Evolutionary conservation across 192 early-diverging fungal genomes (phyloP).

Genomic region (Coemansia sp.): DNA sequence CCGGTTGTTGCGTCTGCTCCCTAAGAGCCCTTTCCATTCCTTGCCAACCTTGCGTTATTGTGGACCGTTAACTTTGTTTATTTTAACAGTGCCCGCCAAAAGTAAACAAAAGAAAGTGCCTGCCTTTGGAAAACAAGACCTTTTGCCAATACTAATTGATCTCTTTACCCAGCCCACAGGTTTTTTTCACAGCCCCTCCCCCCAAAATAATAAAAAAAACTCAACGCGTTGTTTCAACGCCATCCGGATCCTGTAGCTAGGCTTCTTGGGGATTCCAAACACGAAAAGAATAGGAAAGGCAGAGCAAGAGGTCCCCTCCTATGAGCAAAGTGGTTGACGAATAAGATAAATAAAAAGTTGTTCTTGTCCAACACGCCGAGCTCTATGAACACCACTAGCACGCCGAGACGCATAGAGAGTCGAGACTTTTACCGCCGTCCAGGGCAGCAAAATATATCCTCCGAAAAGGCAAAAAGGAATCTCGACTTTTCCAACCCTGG

Average conservation of each 20-base stretch:
- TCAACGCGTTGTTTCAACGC: not conserved
- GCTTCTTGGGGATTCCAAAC: not conserved
- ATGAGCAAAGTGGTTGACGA: constrained; percentile 6
- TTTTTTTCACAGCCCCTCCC: not conserved
- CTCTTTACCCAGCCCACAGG: no score
- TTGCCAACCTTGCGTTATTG: not conserved
- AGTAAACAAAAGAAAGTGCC: not conserved
- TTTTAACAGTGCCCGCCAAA: not conserved
- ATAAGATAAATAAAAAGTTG: constrained; percentile 2
- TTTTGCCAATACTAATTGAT: not conserved
- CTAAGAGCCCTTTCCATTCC: not conserved
- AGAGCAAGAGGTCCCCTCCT: not conserved
- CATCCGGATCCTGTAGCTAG: not conserved
- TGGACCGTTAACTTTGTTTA: not conserved
- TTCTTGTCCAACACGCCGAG: not conserved
- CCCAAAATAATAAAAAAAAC: not conserved
- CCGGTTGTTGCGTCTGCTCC: no score
- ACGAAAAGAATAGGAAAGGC: not conserved
- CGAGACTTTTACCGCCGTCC: constrained; percentile 51
- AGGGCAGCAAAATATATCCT: constrained; percentile 42
- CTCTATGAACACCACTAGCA: constrained; percentile 36
- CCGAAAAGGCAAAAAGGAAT: constrained; percentile 37
- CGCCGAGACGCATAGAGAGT: constrained; percentile 38
- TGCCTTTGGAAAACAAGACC: not conserved
- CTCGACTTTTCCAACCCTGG: constrained; percentile 12